Evolutionary conservation across 352 stramenopile genomes (phyloP), one percentile per base, ranked within the genome.

Genomic region (Phytophthora foliorum): DNA sequence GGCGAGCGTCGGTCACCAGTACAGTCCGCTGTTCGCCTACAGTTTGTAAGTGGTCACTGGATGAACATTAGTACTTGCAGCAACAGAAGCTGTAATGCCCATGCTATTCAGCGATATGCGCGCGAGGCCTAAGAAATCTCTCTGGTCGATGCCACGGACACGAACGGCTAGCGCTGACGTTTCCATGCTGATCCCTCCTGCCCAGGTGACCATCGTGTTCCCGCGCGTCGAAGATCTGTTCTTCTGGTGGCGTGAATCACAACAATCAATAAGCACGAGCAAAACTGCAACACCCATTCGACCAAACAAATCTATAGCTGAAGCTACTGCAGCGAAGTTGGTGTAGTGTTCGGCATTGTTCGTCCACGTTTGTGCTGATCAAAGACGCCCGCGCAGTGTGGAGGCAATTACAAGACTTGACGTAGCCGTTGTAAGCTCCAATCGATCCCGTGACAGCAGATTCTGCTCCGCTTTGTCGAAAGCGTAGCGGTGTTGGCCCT

Each of bases 401-500:
- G 48, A 51, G 4, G 38, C 13, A 49, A 49, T 4, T 19, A 17
- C 42, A 36, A n/a, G 39, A 27, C 46, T 57, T 50, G 22, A 32
- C 13, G 34, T 19, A 11, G 31, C 19, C 34, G 58, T 63, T 9
- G 56, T 58, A 24, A 75, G 56, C 14, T 42, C 55, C 36, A 88
- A 67, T 32, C 79, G 83, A 57, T 81, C 60, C n/a, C 81, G 58
- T 6, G 71, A 59, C 16, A 76, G 58, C 48, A 90, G 31, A 24
- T 85, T 71, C 55, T 76, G 69, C 50, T 89, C 83, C 56, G 83
- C 77, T 29, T 80, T 73, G 19, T 90, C 81, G 27, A 91, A 91
- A 21, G 75, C 63, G 68, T 74, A 88, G n/a, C 83, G 83, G 50
- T 85, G 69, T 58, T 91, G 83, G n/a, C 81, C 81, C 62, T 91